Percentiles rank a stretch among this genome's conserved stretches.
phyloP scores from a whole-genome alignment of 495 filamentous ascomycete genomes.

The Echria macrotheca region DNA sequence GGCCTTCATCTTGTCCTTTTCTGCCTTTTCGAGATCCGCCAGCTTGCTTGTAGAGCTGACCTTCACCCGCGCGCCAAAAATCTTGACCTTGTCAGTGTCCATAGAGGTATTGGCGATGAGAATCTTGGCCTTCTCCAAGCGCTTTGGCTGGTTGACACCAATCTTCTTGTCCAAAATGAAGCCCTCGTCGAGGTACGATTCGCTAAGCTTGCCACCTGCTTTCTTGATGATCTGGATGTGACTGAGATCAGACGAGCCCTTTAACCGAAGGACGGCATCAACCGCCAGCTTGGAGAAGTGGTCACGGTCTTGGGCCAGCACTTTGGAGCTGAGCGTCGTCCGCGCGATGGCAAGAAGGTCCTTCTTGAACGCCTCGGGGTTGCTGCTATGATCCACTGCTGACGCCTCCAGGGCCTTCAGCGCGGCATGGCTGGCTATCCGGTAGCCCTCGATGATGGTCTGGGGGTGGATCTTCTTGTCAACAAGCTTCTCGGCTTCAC shows the following conservation, averaged over 20 bases:
- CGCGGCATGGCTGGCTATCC: slow-evolving; percentile 88
- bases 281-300: slow-evolving; percentile 89
- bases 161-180: slow-evolving; percentile 99
- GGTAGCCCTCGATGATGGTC: slow-evolving; percentile 98
- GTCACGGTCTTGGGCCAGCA: slow-evolving; percentile 86
- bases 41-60: slow-evolving; percentile 92
- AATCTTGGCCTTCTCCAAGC: slow-evolving; percentile 96
- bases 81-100: slow-evolving; percentile 99
- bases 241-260: slow-evolving; percentile 88
- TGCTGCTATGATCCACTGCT: slow-evolving; percentile 83
- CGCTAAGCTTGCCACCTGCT: slow-evolving; percentile 91
- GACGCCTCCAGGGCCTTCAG: slow-evolving; percentile 74
- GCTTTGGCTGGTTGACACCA: slow-evolving; percentile 96
- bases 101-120: slow-evolving; percentile 96
- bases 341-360: slow-evolving; percentile 87
- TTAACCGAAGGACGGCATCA: slow-evolving; percentile 84
- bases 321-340: slow-evolving; percentile 97
- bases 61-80: slow-evolving; percentile 94
- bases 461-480: slow-evolving; percentile 97
- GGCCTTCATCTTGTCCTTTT: slow-evolving; percentile 97
- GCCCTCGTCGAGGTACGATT: slow-evolving; percentile 95
- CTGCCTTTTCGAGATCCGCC: slow-evolving; percentile 93
- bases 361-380: slow-evolving; percentile 75
- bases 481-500: slow-evolving; percentile 94
- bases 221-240: slow-evolving; percentile 99